A percentile compares a stretch with the other conserved stretches of the same genome.
These are phyloP conservation scores for Trichophyton verrucosum DNA, from an alignment of 2,329 filamentous ascomycete genomes.

Conservation along the genomic window DNA sequence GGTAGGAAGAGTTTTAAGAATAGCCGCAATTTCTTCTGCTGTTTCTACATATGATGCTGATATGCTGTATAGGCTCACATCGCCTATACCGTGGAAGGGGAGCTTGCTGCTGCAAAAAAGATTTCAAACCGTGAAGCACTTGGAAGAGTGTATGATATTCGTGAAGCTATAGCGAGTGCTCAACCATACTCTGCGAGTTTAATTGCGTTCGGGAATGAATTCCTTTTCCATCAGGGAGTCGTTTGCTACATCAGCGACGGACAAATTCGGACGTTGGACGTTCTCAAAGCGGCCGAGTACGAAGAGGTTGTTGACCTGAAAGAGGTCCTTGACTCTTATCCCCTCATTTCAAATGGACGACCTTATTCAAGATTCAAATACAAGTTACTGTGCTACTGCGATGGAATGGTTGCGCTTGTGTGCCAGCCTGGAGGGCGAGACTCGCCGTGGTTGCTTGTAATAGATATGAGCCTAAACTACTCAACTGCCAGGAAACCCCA, in stretches of 20 bases:
- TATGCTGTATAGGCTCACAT: conserved; percentile 27
- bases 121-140: conserved; percentile 43
- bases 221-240: conserved; percentile 50
- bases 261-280: conserved; percentile 46
- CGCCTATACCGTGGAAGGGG: conserved; percentile 35
- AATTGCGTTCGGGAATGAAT: conserved; percentile 48
- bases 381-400: conserved; percentile 44
- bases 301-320: conserved; percentile 48
- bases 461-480: conserved; percentile 28
- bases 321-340: conserved; percentile 1
- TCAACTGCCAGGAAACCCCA: conserved; percentile 13
- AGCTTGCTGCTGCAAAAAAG: conserved; percentile 24
- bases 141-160: conserved; percentile 49
- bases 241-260: conserved; percentile 50
- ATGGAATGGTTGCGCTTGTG: conserved; percentile 46
- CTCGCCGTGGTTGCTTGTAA: conserved; percentile 43
- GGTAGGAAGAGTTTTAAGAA: conserved; percentile 31
- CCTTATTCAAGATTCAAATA: not conserved
- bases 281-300: conserved; percentile 37
- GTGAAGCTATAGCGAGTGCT: conserved; percentile 48
- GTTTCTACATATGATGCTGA: conserved; percentile 7
- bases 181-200: conserved; percentile 50
- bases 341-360: not conserved
- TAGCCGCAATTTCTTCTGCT: not conserved
- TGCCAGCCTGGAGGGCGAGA: conserved; percentile 36